Conservation (phyloP, 176 grass and related monocot genomes). For the Typha latifolia region DNA sequence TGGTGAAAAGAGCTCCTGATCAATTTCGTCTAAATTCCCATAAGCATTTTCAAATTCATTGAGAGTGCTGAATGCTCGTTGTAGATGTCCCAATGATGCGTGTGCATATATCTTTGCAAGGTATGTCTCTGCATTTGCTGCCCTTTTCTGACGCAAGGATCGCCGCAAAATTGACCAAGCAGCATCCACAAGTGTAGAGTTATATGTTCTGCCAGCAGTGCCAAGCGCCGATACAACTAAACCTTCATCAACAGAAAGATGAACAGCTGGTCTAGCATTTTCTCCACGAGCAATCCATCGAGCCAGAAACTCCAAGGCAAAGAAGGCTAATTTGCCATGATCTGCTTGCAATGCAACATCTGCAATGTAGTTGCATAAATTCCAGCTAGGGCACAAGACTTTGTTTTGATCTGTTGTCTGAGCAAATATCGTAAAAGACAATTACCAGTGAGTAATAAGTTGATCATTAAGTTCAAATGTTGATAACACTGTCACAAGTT, state of each 20-base stretch:
- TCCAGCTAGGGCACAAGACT: constrained; percentile 58
- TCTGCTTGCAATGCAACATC: constrained; percentile 79
- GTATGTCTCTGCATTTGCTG: constrained; percentile 65
- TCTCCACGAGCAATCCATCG: constrained; percentile 76
- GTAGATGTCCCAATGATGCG: constrained; percentile 77
- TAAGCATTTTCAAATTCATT: constrained; percentile 87
- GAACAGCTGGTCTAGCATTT: constrained; percentile 33
- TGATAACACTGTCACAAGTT: no score
- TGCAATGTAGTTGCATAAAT: constrained; percentile 52
- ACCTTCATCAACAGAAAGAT: constrained; percentile 79
- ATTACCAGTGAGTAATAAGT: no score
- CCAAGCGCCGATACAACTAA: constrained; percentile 64
- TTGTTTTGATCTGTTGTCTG: constrained; percentile 85
- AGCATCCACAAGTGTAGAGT: constrained; percentile 59
- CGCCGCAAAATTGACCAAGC: constrained; percentile 61
- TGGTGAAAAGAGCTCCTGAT: constrained; percentile 83
- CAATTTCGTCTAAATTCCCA: constrained; percentile 42
- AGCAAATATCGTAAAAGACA: neutral
- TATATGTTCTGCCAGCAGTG: constrained; percentile 56
- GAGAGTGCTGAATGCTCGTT: constrained; percentile 67
- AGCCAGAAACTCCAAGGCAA: constrained; percentile 62
- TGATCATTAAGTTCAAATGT: no score
- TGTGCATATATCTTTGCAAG: constrained; percentile 91
- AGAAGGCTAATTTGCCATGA: constrained; percentile 67
- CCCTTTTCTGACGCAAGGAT: constrained; percentile 66